These are phyloP conservation scores for Sclerotinia minor DNA, from an alignment of 2,329 filamentous ascomycete genomes.

Conservation along the genomic window DNA sequence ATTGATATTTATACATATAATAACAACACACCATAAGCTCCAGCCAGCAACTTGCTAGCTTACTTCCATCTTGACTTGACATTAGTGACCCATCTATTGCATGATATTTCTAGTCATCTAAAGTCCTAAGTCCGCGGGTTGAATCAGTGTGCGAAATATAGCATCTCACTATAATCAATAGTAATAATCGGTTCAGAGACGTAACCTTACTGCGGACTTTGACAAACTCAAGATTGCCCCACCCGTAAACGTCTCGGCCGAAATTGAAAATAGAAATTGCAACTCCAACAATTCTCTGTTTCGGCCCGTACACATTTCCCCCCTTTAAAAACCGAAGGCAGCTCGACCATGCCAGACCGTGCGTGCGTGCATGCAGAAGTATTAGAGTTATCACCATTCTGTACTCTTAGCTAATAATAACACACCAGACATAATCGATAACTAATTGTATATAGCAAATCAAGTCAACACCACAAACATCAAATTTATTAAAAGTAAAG, in stretches of 20 bases:
- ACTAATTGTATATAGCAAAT: background rate
- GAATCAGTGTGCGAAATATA: no score
- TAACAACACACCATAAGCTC: no score
- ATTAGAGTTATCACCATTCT: background rate
- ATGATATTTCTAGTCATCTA: no score
- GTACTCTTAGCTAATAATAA: background rate
- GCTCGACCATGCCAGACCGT: background rate
- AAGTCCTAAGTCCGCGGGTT: no score
- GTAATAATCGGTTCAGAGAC: no score
- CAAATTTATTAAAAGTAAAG: conserved; percentile 3
- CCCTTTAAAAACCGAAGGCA: background rate
- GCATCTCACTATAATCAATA: no score
- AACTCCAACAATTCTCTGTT: background rate
- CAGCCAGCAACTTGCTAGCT: no score
- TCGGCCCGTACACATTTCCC: background rate
- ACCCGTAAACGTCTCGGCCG: no score
- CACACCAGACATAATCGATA: background rate
- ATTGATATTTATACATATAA: no score
- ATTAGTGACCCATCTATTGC: no score
- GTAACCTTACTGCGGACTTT: no score
- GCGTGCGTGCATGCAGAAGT: background rate
- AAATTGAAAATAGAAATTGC: background rate
- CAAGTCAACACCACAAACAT: conserved; percentile 11
- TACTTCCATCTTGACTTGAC: no score
- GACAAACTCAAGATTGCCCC: background rate